phyloP scores from a whole-genome alignment of 2,329 filamentous ascomycete genomes.

The Aspergillus awamori region DNA sequence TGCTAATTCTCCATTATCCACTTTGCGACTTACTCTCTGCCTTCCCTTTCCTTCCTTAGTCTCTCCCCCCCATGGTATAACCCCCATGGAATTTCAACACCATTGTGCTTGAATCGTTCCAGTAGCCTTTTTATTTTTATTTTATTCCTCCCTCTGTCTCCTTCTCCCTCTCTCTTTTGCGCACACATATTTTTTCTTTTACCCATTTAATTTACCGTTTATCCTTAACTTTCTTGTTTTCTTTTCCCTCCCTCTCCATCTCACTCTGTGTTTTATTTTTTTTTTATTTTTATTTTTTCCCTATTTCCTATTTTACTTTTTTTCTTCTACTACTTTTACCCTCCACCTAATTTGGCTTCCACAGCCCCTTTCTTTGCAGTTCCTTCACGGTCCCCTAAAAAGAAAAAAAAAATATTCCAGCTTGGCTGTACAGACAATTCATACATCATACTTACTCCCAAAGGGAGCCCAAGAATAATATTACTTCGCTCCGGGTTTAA shows the following conservation, averaged over 20 bases:
- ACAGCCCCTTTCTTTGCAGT: constrained; percentile 11
- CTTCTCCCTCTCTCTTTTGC: neutral
- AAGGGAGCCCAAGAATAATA: constrained; percentile 8
- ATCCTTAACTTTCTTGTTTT: constrained; percentile 7
- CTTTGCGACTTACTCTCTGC: constrained; percentile 2
- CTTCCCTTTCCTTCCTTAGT: constrained; percentile 1
- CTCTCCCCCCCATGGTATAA: neutral
- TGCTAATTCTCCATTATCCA: constrained; percentile 7
- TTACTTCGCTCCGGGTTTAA: neutral
- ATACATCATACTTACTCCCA: constrained; percentile 3
- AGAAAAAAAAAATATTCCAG: constrained; percentile 6
- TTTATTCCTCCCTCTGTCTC: neutral
- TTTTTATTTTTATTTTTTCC: constrained; percentile 3
- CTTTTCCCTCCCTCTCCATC: constrained; percentile 8
- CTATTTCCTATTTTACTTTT: constrained; percentile 11
- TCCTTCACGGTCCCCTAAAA: constrained; percentile 9
- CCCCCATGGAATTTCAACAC: neutral
- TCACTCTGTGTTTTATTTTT: neutral
- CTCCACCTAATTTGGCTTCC: constrained; percentile 4
- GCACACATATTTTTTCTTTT: constrained; percentile 1
- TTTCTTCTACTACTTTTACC: neutral
- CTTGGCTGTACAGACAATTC: neutral
- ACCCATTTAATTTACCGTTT: constrained; percentile 8
- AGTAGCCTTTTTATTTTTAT: neutral
- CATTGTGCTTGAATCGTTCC: neutral